Evolutionary conservation across 2,329 filamentous ascomycete genomes (phyloP).

Genomic region (Scedosporium apiospermum): DNA sequence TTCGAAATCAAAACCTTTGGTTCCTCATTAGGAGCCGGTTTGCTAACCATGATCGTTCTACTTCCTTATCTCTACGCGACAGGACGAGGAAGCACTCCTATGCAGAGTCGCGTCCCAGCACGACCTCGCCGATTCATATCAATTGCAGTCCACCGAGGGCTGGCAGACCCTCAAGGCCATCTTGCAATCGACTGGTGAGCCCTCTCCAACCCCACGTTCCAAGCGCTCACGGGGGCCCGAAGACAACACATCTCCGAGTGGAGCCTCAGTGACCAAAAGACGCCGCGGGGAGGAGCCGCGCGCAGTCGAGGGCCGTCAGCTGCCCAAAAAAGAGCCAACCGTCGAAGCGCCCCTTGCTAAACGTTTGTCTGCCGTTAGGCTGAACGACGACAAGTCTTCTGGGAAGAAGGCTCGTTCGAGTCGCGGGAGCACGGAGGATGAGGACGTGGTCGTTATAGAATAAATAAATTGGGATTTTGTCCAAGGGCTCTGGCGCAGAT

Average conservation of each 20-base stretch:
- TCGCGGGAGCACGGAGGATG: background rate
- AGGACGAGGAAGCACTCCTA: slow-evolving; percentile 86
- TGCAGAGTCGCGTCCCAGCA: slow-evolving; percentile 76
- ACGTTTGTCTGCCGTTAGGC: slow-evolving; percentile 57
- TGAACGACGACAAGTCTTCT: slow-evolving; percentile 30
- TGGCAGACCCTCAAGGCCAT: slow-evolving; percentile 94
- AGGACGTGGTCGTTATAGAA: background rate
- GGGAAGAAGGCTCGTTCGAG: slow-evolving; percentile 4
- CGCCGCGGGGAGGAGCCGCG: background rate
- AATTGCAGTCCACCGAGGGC: slow-evolving; percentile 76
- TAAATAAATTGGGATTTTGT: background rate
- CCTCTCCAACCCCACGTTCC: slow-evolving; percentile 45
- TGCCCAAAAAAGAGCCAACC: slow-evolving; percentile 12
- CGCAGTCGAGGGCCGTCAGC: background rate
- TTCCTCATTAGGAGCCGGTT: background rate
- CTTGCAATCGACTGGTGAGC: slow-evolving; percentile 94
- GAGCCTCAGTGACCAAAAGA: slow-evolving; percentile 3
- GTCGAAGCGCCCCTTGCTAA: slow-evolving; percentile 52
- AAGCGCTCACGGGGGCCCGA: slow-evolving; percentile 51
- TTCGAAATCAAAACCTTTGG: background rate
- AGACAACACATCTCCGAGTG: background rate
- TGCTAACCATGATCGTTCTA: slow-evolving; percentile 8
- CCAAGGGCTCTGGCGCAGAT: background rate
- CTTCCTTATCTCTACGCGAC: slow-evolving; percentile 7
- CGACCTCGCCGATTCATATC: slow-evolving; percentile 70